These are phyloP conservation scores for Chaetomium olivaceum DNA, from an alignment of 2,329 filamentous ascomycete genomes.

Conservation along the genomic window DNA sequence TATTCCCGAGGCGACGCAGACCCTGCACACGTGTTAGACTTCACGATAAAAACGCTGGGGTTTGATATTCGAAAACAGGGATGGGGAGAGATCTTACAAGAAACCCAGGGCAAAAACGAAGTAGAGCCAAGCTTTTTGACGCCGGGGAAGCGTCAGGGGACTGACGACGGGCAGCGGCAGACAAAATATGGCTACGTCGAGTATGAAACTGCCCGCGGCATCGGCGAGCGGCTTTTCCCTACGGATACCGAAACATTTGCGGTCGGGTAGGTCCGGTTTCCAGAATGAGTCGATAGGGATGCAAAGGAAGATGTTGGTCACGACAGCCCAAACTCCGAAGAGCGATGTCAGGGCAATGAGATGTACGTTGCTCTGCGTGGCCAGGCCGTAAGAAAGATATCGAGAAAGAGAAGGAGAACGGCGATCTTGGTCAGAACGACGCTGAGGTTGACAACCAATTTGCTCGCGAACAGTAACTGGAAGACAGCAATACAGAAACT, in stretches of 20 bases:
- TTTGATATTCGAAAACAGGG: neutral
- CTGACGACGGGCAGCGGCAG: constrained; percentile 24
- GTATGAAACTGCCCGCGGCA: constrained; percentile 9
- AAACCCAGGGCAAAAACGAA: constrained; percentile 22
- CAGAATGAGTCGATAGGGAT: constrained; percentile 15
- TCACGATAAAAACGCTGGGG: neutral
- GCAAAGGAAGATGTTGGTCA: constrained; percentile 19
- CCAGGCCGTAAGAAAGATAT: constrained; percentile 20
- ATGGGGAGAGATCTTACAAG: constrained; percentile 7
- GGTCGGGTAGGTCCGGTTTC: neutral
- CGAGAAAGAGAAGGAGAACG: constrained; percentile 24
- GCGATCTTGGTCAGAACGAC: constrained; percentile 22
- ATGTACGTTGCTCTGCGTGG: constrained; percentile 6
- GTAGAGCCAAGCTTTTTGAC: constrained; percentile 25
- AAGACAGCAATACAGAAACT: neutral
- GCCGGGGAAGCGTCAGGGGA: constrained; percentile 15
- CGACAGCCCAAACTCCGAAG: constrained; percentile 2
- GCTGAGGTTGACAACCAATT: constrained; percentile 11
- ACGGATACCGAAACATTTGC: neutral
- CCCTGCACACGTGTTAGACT: constrained; percentile 1
- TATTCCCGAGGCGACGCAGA: constrained; percentile 21
- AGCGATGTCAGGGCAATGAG: constrained; percentile 7
- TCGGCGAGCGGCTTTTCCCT: constrained; percentile 12
- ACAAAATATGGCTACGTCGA: constrained; percentile 22
- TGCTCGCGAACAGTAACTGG: constrained; percentile 5